Conservation (phyloP, 2,329 filamentous ascomycete species). For the Phaeoacremonium minimum region DNA sequence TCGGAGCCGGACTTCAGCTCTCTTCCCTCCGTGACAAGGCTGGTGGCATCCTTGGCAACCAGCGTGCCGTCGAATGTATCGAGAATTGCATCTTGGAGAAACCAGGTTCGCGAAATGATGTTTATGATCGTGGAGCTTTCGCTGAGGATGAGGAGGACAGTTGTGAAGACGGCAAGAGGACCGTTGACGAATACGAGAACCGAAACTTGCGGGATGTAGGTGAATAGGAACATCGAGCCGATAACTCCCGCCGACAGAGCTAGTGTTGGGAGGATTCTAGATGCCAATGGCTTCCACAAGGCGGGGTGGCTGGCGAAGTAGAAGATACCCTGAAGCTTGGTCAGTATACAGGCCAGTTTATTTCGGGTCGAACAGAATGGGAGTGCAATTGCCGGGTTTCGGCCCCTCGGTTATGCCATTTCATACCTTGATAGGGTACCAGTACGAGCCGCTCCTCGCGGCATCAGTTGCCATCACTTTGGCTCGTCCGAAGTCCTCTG, state of each 20-base stretch:
- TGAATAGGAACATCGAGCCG: slow-evolving; percentile 78
- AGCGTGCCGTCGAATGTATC: slow-evolving; percentile 84
- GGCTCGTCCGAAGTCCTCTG: slow-evolving; percentile 69
- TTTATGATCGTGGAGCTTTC: slow-evolving; percentile 57
- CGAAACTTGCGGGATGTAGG: slow-evolving; percentile 81
- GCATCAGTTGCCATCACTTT: slow-evolving; percentile 62
- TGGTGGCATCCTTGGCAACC: slow-evolving; percentile 43
- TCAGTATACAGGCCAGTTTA: slow-evolving; percentile 1
- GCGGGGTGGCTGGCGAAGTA: slow-evolving; percentile 53
- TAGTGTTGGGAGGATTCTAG: slow-evolving; percentile 56
- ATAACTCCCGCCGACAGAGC: slow-evolving; percentile 70
- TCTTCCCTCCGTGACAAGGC: slow-evolving; percentile 69
- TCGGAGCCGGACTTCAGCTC: slow-evolving; percentile 62
- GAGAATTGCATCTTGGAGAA: slow-evolving; percentile 77
- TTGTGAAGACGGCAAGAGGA: slow-evolving; percentile 70
- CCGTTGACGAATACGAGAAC: slow-evolving; percentile 82
- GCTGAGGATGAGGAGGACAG: slow-evolving; percentile 62
- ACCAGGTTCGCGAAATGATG: slow-evolving; percentile 60
- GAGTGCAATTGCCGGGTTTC: too few species aligned
- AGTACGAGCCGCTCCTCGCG: slow-evolving; percentile 70
- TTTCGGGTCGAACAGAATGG: not conserved
- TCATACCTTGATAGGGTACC: slow-evolving; percentile 74
- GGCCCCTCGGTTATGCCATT: too few species aligned
- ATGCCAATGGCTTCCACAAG: slow-evolving; percentile 56
- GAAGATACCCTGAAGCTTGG: slow-evolving; percentile 44